Evolutionary conservation across 1,284 basidiomycete species (phyloP), one percentile per base, ranked within the genome.

Genomic region (Sphagnurus paluster): DNA sequence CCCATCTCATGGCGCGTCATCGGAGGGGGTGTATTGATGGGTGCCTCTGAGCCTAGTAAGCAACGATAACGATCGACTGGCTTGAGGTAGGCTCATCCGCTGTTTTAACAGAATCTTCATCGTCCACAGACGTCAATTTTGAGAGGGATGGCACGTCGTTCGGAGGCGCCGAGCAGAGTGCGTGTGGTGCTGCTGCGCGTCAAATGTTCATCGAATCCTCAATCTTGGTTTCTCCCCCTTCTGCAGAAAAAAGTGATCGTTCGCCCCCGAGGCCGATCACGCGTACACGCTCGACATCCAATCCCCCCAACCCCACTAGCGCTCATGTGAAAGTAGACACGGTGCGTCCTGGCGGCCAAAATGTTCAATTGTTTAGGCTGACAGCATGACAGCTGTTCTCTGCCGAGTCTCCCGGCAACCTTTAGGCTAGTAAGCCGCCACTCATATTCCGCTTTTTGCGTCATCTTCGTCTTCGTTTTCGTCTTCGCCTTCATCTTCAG

Each of bases 1-100:
- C 72, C 72, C 10, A 68, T 76, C 37, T 66, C 68, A 6, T 79
- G 75, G 75, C 65, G 76, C 23, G 75, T 79, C 10, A 76, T 79
- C 48, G 75, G 76, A 1, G 76, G 76, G 5, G 76, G 76, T 9
- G 76, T 78, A 5, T 57, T 66, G 36, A 62, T 79, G 48, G 67
- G 73, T 34, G 58, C n/a, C n/a, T n/a, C n/a, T n/a, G n/a, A 56
- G 33, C 44, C 44, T 19, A 57, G 46, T 52, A 39, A 46, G 34
- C n/a, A 11, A 35, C n/a, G n/a, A n/a, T n/a, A n/a, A n/a, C n/a
- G n/a, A 9, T 49, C 52, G 29, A 34, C 33, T 23, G 16, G 14
- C 28, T 39, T 25, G 14, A 20, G 28, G 37, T 14, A n/a, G 7
- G 4, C 24, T 16, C 20, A 24, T 44, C 35, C 38, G 42, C 26